A percentile compares a stretch with the other conserved stretches of the same genome.
Evolutionary conservation across 345 rosid species (phyloP).

Genomic region (Alliaria petiolata): DNA sequence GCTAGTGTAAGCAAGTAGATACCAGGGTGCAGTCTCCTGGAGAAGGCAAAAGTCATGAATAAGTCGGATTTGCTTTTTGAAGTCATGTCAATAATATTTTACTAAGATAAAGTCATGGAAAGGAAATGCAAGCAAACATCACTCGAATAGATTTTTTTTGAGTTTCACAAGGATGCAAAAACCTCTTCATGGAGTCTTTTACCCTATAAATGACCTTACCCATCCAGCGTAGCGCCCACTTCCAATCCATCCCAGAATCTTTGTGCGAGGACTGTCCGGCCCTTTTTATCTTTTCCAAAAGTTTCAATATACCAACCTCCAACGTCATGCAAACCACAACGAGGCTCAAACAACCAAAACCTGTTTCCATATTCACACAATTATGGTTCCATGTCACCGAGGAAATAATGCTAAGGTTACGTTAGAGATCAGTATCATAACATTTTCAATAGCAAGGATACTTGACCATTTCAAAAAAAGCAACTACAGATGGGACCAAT

Average conservation of each 20-base stretch:
- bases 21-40: constrained; percentile 95
- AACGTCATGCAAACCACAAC: constrained; percentile 79
- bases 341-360: constrained; percentile 97
- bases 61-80: too few relatives aligned
- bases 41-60: constrained; percentile 16
- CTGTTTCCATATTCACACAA: constrained; percentile 38
- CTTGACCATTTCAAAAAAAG: too few relatives aligned
- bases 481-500: background rate
- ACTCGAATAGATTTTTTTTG: too few relatives aligned
- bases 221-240: constrained; percentile 46
- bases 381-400: constrained; percentile 8
- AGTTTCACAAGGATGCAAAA: background rate
- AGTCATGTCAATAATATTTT: too few relatives aligned
- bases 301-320: constrained; percentile 99
- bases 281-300: constrained; percentile 74
- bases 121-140: too few relatives aligned
- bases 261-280: constrained; percentile 55
- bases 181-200: background rate
- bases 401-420: background rate
- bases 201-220: constrained; percentile 43
- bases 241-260: constrained; percentile 81
- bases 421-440: background rate
- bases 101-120: too few relatives aligned
- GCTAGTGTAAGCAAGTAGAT: constrained; percentile 83
- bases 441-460: too few relatives aligned